Evolutionary conservation across 805 yeast species (phyloP), one percentile per base, ranked within the genome.

Genomic region (Metschnikowia noctiluminum): DNA sequence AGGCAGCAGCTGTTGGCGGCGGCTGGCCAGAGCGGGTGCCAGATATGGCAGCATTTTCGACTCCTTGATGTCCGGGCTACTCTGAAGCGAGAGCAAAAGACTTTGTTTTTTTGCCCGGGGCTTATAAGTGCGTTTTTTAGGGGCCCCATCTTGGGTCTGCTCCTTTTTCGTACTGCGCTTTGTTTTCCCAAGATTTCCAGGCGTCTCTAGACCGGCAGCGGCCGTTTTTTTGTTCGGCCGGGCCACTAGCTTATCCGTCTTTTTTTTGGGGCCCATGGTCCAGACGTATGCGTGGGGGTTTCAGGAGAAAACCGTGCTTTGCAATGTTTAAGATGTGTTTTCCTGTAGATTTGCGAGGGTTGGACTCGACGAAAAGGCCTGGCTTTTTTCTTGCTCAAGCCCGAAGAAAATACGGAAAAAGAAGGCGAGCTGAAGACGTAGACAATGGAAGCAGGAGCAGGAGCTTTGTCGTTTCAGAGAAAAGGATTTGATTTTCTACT

Each of bases 1-100:
- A 10, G 36, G 36, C 36, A 11, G 34, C 34, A 2, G 36, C 15
- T 34, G 9, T 16, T 30, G 32, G n/a, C 21, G 46, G 46, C 28
- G 40, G 7, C 11, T 38, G 8, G 11, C 28, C n/a, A 21, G 21
- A 21, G 4, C 4, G 21, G 21, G 21, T 21, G 8, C 36, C 7
- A 2, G n/a, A 3, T 14, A 15, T 11, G 7, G 28, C 28, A 9
- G 13, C 37, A 15, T 21, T 14, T 21, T 2, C n/a, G 26, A 30
- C 7, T 45, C 48, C 28, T 32, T 47, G 35, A 51, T 44, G 9
- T 35, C 45, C 13, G 54, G 54, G 27, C 54, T 51, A 35, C 44
- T 45, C 44, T 51, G 54, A 9, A 47, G 43, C 32, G 40, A 35
- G 16, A 47, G 40, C 6, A 47, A 21, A 26, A 47, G 45, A 11